Conservation (phyloP, 805 yeast genomes). For the Dipodascopsis uninucleata region DNA sequence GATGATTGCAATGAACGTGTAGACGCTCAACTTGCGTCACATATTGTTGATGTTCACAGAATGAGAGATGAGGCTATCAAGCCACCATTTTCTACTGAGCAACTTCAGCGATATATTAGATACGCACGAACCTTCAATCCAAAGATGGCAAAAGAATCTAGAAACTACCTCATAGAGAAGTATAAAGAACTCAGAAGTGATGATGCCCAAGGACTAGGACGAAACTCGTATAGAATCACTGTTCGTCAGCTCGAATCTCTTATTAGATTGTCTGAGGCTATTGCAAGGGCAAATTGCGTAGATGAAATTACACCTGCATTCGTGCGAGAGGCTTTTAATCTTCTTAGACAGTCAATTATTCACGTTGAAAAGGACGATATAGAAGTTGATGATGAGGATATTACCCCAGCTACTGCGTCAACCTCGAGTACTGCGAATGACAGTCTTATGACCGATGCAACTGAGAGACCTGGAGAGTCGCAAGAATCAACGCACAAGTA, state of each 20-base stretch:
- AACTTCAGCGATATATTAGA: conserved; percentile 78
- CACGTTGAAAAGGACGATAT: conserved; percentile 92
- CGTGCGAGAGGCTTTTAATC: conserved; percentile 89
- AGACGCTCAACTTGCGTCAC: conserved; percentile 86
- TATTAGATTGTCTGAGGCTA: conserved; percentile 91
- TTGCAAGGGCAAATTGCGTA: conserved; percentile 94
- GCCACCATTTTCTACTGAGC: conserved; percentile 87
- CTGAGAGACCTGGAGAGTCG: conserved; percentile 24
- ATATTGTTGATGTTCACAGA: conserved; percentile 91
- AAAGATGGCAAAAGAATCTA: conserved; percentile 72
- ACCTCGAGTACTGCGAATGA: conserved; percentile 33
- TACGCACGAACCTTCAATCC: conserved; percentile 95
- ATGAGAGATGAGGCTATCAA: conserved; percentile 81
- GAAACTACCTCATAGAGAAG: conserved; percentile 67
- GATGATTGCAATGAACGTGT: conserved; percentile 92
- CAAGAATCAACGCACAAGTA: too few relatives aligned
- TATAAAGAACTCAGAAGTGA: conserved; percentile 84
- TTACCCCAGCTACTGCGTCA: conserved; percentile 14
- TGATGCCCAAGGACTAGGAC: conserved; percentile 79
- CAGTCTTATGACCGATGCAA: conserved; percentile 15
- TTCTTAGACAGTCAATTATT: conserved; percentile 85
- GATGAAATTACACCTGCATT: conserved; percentile 78
- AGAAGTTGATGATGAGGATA: conserved; percentile 69
- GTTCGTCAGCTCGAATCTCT: conserved; percentile 88
- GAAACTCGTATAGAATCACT: conserved; percentile 88